Evolutionary conservation across 2,329 filamentous ascomycete genomes (phyloP).

Genomic region (Grosmannia clavigera): DNA sequence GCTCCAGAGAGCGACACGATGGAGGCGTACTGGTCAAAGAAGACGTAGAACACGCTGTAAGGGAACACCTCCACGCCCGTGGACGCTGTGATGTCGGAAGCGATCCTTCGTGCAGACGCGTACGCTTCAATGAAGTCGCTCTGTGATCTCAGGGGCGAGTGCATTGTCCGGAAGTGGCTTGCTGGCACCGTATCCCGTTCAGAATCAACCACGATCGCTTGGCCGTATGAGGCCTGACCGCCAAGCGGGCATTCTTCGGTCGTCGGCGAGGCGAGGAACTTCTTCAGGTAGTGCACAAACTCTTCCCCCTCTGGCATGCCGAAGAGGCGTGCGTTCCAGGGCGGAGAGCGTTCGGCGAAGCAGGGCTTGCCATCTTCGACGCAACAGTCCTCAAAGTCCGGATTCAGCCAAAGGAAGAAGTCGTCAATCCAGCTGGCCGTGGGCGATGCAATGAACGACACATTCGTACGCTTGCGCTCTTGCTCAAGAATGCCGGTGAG

Average conservation of each 20-base stretch:
- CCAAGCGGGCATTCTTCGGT: slow-evolving; percentile 77
- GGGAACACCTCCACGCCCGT: slow-evolving; percentile 82
- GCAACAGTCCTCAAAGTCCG: slow-evolving; percentile 62
- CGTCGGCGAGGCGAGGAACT: slow-evolving; percentile 72
- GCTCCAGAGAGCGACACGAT: slow-evolving; percentile 71
- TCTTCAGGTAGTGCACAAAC: slow-evolving; percentile 73
- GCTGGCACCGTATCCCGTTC: slow-evolving; percentile 57
- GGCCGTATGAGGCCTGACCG: slow-evolving; percentile 75
- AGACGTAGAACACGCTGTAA: slow-evolving; percentile 96
- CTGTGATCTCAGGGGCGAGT: slow-evolving; percentile 78
- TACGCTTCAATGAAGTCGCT: slow-evolving; percentile 89
- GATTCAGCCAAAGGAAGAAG: slow-evolving; percentile 94
- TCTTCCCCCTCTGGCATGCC: slow-evolving; percentile 94
- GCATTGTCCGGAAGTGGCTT: slow-evolving; percentile 83
- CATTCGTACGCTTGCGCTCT: slow-evolving; percentile 76
- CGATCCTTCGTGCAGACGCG: slow-evolving; percentile 76
- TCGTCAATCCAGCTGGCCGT: slow-evolving; percentile 96
- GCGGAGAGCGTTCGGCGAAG: slow-evolving; percentile 62
- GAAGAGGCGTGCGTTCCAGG: slow-evolving; percentile 78
- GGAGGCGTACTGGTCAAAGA: slow-evolving; percentile 91
- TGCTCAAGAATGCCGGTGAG: slow-evolving; percentile 85
- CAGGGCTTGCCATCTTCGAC: slow-evolving; percentile 60
- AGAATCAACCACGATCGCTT: slow-evolving; percentile 67
- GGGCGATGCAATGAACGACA: slow-evolving; percentile 79
- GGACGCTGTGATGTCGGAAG: slow-evolving; percentile 55